Percentiles rank a stretch among this genome's conserved stretches.
phyloP scores from a whole-genome alignment of 1,284 basidiomycete genomes.

The Austropuccinia psidii region DNA sequence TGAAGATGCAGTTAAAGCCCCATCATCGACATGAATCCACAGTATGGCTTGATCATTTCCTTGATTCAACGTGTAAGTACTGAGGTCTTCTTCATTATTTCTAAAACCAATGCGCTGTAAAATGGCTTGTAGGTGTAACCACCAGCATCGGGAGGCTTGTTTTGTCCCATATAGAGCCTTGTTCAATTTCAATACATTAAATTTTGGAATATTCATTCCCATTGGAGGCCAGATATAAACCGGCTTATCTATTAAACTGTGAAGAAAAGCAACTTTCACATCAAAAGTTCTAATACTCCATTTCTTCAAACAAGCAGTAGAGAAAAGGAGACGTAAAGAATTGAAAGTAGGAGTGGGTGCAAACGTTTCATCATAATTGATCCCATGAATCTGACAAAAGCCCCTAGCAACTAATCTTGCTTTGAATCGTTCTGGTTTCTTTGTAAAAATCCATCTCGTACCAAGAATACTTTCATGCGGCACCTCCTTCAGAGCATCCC shows the following conservation, averaged over 20 bases:
- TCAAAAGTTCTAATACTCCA: not conserved
- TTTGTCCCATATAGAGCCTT: slow-evolving; percentile 2
- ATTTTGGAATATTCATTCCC: not conserved
- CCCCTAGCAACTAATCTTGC: too few relatives aligned
- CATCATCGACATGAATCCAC: too few relatives aligned
- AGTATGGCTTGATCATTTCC: not conserved
- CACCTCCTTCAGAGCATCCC: too few relatives aligned
- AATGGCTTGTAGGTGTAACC: not conserved
- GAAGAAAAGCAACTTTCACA: not conserved
- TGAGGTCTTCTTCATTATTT: not conserved
- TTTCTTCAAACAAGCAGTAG: too few relatives aligned
- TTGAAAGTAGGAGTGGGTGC: too few relatives aligned
- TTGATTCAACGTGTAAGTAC: not conserved
- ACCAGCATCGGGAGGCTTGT: not conserved
- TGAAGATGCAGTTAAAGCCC: too few relatives aligned
- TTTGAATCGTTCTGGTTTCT: too few relatives aligned
- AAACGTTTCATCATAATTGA: too few relatives aligned
- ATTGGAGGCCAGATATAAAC: not conserved
- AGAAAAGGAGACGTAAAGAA: too few relatives aligned
- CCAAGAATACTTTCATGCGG: too few relatives aligned
- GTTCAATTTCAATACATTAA: not conserved
- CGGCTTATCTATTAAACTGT: not conserved
- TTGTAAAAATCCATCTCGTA: too few relatives aligned
- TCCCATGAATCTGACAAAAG: too few relatives aligned
- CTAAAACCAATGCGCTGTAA: not conserved